Percentiles rank a stretch among this genome's conserved stretches.
phyloP scores from a whole-genome alignment of 2,329 filamentous ascomycete species.

The Colletotrichum sidae region DNA sequence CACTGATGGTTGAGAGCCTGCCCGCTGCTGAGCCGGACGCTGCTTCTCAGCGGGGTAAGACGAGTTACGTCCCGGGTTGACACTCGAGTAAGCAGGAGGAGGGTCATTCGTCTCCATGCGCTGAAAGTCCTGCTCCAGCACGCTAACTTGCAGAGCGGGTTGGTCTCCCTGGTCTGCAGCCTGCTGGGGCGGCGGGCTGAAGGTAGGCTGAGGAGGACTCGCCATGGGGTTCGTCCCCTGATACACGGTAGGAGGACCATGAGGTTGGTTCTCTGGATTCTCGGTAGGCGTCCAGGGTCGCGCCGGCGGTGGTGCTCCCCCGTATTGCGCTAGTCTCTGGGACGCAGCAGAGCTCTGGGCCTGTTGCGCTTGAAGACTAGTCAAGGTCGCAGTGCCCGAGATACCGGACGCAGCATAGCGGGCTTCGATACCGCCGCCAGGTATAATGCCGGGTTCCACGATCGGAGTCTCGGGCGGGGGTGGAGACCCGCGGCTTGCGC shows the following conservation, averaged over 20 bases:
- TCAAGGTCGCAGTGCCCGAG: conserved; percentile 85
- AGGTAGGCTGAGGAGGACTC: conserved; percentile 60
- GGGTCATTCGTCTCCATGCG: conserved; percentile 86
- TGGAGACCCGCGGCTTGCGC: conserved; percentile 90
- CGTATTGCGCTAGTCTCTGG: conserved; percentile 85
- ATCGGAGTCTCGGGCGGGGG: conserved; percentile 94
- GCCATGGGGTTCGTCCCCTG: conserved; percentile 83
- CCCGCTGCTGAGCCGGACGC: conserved; percentile 52
- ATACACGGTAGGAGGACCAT: conserved; percentile 91
- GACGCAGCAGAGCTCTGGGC: conserved; percentile 81
- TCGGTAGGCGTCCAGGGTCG: conserved; percentile 97
- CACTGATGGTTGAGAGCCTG: conserved; percentile 44
- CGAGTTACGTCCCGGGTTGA: conserved; percentile 65
- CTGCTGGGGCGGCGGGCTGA: conserved; percentile 57
- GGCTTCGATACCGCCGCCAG: conserved; percentile 86
- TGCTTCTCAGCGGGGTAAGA: conserved; percentile 86
- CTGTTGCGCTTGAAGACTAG: conserved; percentile 72
- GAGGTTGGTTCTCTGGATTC: conserved; percentile 83
- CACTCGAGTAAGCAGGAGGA: conserved; percentile 93
- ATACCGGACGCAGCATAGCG: conserved; percentile 93
- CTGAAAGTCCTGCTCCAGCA: conserved; percentile 88
- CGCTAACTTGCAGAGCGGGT: conserved; percentile 68
- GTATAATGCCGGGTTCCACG: conserved; percentile 75
- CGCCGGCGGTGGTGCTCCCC: conserved; percentile 58
- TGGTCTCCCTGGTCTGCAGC: conserved; percentile 46